phyloP scores from a whole-genome alignment of 1,139 yeast species.

The Dujonia santamariae region DNA sequence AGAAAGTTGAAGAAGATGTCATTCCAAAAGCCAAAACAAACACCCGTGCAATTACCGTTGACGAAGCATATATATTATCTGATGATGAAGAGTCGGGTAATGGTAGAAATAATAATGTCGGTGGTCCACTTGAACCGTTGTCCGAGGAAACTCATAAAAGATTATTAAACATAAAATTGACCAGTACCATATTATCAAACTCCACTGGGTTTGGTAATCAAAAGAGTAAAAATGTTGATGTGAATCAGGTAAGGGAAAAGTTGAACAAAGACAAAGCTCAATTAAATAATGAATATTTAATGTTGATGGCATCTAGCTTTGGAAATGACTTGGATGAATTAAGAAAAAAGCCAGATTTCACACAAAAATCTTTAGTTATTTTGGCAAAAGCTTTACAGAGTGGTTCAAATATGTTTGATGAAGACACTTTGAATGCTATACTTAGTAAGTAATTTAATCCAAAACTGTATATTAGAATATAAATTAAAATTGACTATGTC shows the following conservation, averaged over 20 bases:
- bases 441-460: slow-evolving; percentile 14
- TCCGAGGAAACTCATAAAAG: slow-evolving; percentile 21
- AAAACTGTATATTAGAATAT: background rate
- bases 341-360: slow-evolving; percentile 65
- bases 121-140: slow-evolving; percentile 14
- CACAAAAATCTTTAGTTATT: slow-evolving; percentile 53
- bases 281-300: slow-evolving; percentile 51
- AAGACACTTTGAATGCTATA: slow-evolving; percentile 50
- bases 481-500: background rate
- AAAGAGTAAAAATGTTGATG: slow-evolving; percentile 14
- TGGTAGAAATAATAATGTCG: slow-evolving; percentile 9
- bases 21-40: background rate
- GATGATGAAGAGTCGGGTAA: slow-evolving; percentile 30
- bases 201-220: slow-evolving; percentile 16
- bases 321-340: slow-evolving; percentile 62
- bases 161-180: slow-evolving; percentile 25
- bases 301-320: slow-evolving; percentile 55
- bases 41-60: slow-evolving; percentile 27
- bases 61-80: slow-evolving; percentile 33
- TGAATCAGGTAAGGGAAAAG: slow-evolving; percentile 21
- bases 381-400: slow-evolving; percentile 66
- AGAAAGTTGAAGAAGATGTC: slow-evolving; percentile 9
- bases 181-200: slow-evolving; percentile 21
- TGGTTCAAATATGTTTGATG: slow-evolving; percentile 65
- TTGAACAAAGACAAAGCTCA: slow-evolving; percentile 33